Conservation (phyloP, 345 rosid genomes). For the Euphorbia peplus region DNA sequence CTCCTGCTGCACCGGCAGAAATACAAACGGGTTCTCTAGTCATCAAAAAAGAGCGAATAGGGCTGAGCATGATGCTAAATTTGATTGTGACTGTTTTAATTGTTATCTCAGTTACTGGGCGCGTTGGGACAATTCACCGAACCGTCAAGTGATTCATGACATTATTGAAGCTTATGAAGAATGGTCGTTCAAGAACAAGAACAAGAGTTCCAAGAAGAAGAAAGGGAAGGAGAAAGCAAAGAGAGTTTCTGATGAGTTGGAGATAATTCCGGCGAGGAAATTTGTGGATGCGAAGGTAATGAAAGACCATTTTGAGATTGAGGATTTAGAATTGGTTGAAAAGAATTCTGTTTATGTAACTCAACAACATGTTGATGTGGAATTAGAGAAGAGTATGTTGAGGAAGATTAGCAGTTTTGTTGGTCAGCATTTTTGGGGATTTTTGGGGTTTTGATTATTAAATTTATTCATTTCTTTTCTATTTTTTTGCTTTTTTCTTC, state of each 20-base stretch:
- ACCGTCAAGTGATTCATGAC: conserved; percentile 40
- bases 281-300: neutral
- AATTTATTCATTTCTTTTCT: neutral
- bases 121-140: conserved; percentile 41
- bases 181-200: conserved; percentile 22
- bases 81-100: conserved; percentile 40
- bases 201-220: conserved; percentile 17
- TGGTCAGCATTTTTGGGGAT: conserved; percentile 34
- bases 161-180: conserved; percentile 45
- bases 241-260: conserved; percentile 8
- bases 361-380: conserved; percentile 6
- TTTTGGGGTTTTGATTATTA: conserved; percentile 9
- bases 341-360: neutral
- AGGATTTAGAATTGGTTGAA: conserved; percentile 10
- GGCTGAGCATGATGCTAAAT: conserved; percentile 24
- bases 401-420: conserved; percentile 35
- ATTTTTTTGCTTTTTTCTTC: neutral
- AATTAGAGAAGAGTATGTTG: conserved; percentile 29
- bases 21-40: too few relatives aligned
- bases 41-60: neutral
- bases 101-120: conserved; percentile 47
- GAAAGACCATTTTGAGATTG: neutral
- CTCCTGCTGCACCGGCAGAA: conserved; percentile 24
- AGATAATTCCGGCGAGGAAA: neutral
- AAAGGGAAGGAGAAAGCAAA: conserved; percentile 4